Conservation (phyloP, 192 early-diverging fungal species). For the Rhizophagus prolifer region DNA sequence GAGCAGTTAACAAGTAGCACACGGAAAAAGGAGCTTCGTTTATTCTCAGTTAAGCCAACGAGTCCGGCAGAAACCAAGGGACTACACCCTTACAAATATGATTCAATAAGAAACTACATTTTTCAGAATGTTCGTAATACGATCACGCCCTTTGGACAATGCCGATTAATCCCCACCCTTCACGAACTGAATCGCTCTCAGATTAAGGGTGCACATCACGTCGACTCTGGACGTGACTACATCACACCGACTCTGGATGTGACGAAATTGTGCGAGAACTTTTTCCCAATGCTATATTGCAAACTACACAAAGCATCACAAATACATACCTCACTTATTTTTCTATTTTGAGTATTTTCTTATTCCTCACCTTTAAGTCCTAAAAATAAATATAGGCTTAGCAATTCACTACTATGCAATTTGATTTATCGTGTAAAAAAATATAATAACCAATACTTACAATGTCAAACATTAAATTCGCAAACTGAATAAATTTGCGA, state of each 20-base stretch:
- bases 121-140: constrained; percentile 15
- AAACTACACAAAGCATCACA: constrained; percentile 7
- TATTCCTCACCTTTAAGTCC: background rate
- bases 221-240: constrained; percentile 14
- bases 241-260: constrained; percentile 17
- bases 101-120: constrained; percentile 5
- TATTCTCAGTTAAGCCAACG: constrained; percentile 32
- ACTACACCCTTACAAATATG: constrained; percentile 12
- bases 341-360: background rate
- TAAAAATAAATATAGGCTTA: constrained; percentile 6
- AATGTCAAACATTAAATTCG: constrained; percentile 21
- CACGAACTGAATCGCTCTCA: constrained; percentile 10
- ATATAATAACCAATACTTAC: constrained; percentile 18
- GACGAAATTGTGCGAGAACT: constrained; percentile 18
- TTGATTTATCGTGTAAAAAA: constrained; percentile 18
- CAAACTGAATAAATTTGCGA: constrained; percentile 17
- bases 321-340: background rate
- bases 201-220: constrained; percentile 20
- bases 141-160: background rate
- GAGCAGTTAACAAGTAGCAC: background rate
- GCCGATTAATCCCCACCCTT: constrained; percentile 9
- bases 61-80: constrained; percentile 24
- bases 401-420: background rate
- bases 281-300: constrained; percentile 14
- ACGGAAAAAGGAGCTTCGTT: constrained; percentile 27